Evolutionary conservation across 2,329 filamentous ascomycete genomes (phyloP), one percentile per base, ranked within the genome.

Genomic region (Pezicula neosporulosa): DNA sequence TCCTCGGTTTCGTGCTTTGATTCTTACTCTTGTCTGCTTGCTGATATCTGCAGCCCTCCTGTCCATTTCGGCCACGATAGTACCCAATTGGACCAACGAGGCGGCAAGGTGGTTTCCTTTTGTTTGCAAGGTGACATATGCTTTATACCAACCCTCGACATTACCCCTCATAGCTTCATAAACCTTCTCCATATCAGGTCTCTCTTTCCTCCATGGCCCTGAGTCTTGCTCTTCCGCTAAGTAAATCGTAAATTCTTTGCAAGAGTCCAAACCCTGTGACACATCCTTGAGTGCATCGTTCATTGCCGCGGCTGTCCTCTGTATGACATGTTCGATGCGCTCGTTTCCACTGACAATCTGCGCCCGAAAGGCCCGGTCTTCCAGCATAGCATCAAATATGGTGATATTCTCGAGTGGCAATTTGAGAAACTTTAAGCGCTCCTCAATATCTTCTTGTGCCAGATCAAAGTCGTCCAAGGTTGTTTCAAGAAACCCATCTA

Each of bases 161-260:
- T 97, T 97, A 33, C 90, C 89, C 63, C 88, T 87, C 92, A 97
- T 97, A 36, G 92, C 90, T 38, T 86, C 81, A 60, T 89, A 94
- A 18, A 96, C 90, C 44, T 89, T 85, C 35, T 80, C 77, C 44
- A 86, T 74, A 44, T 82, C 77, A 2, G 79, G 76, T 19, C 89
- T 80, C 44, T 86, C 82, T 15, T 78, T 72, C 47, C 77, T 71
- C 50, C 83, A 78, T 67, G 81, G 83, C 57, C 78, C 76, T 4
- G 81, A 77, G 36, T 83, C 74, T 43, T 82, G 78, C 54, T 95
- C 80, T 33, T 81, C 75, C 6, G 78, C 75, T 45, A 97, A 74
- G 68, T 96, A 97, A 50, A 81, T 76, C 50, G 85, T 85, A 48
- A 97, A 87, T 49, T 90, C 86, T 51, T 83, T 81, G 39, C 88